phyloP scores from a whole-genome alignment of 1,284 basidiomycete genomes.

The Caloboletus firmus region DNA sequence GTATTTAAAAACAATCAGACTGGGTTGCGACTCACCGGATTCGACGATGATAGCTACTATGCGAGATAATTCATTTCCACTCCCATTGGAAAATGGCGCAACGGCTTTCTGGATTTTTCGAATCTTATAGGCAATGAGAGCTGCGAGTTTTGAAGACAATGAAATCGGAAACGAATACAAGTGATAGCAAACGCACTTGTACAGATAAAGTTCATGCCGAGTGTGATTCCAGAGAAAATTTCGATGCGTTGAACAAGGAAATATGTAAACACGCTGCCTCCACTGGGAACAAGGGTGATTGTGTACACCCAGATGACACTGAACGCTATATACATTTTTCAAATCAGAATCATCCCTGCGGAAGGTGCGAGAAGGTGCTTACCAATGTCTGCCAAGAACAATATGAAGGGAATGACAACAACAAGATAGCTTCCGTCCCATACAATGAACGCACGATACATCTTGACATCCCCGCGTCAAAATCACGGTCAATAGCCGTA shows the following conservation, averaged over 20 bases:
- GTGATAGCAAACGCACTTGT: slow-evolving; percentile 13
- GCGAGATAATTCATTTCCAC: slow-evolving; percentile 7
- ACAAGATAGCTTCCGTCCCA: slow-evolving; percentile 19
- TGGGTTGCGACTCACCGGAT: slow-evolving; percentile 11
- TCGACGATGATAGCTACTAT: slow-evolving; percentile 14
- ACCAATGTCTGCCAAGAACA: slow-evolving; percentile 27
- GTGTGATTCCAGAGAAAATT: slow-evolving; percentile 18
- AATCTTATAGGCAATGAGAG: slow-evolving; percentile 18
- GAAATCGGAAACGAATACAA: neutral
- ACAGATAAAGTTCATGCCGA: slow-evolving; percentile 21
- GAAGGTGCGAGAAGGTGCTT: neutral
- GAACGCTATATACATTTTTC: slow-evolving; percentile 1
- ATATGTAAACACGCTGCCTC: slow-evolving; percentile 7
- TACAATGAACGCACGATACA: slow-evolving; percentile 29
- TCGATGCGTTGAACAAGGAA: slow-evolving; percentile 9
- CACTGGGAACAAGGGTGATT: slow-evolving; percentile 2
- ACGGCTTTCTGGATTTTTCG: slow-evolving; percentile 18
- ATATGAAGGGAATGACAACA: slow-evolving; percentile 7
- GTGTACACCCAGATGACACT: slow-evolving; percentile 24
- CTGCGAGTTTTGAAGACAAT: slow-evolving; percentile 4
- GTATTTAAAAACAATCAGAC: neutral
- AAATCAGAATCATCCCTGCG: neutral
- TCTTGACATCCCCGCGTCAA: slow-evolving; percentile 7
- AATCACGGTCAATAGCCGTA: too few species aligned
- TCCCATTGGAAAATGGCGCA: slow-evolving; percentile 1